Conservation (phyloP, 1,139 yeast species). For the Tardiomyces blankii region DNA sequence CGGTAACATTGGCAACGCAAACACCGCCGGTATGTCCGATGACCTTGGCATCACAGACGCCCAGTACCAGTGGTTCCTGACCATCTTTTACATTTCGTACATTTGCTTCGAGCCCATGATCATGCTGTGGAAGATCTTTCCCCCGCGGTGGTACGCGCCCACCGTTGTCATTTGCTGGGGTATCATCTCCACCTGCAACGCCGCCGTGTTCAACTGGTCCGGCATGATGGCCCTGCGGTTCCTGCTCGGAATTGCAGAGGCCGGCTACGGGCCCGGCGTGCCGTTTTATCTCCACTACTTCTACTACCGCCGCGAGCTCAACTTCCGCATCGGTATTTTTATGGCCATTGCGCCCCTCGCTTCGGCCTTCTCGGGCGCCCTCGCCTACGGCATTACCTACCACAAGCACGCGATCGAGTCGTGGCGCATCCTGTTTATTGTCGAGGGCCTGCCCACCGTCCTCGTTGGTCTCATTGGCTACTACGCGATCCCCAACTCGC, state of each 20-base stretch:
- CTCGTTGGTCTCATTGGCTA: slow-evolving; percentile 51
- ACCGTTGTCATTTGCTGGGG: slow-evolving; percentile 8
- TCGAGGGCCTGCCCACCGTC: slow-evolving; percentile 62
- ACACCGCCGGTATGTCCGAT: slow-evolving; percentile 47
- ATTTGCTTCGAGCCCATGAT: slow-evolving; percentile 57
- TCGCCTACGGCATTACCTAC: slow-evolving; percentile 49
- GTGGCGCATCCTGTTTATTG: slow-evolving; percentile 70
- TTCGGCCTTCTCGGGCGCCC: slow-evolving; percentile 75
- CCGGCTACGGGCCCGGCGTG: slow-evolving; percentile 64
- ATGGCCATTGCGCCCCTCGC: slow-evolving; percentile 65
- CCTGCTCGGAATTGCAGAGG: slow-evolving; percentile 53
- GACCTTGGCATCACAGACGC: slow-evolving; percentile 43
- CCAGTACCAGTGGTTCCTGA: slow-evolving; percentile 48
- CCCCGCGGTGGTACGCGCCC: slow-evolving; percentile 6
- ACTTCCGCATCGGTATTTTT: slow-evolving; percentile 55
- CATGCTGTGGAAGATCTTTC: slow-evolving; percentile 38
- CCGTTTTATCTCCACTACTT: slow-evolving; percentile 50
- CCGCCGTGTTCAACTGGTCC: slow-evolving; percentile 44
- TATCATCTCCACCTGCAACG: slow-evolving; percentile 42
- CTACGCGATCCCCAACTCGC: slow-evolving; percentile 64
- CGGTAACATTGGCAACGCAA: slow-evolving; percentile 67
- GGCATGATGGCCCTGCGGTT: slow-evolving; percentile 51
- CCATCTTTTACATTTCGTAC: slow-evolving; percentile 66
- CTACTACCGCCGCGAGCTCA: slow-evolving; percentile 50
- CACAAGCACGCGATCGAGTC: slow-evolving; percentile 40